phyloP scores from a whole-genome alignment of 2,329 filamentous ascomycete genomes.

The Pseudogymnoascus sp. region DNA sequence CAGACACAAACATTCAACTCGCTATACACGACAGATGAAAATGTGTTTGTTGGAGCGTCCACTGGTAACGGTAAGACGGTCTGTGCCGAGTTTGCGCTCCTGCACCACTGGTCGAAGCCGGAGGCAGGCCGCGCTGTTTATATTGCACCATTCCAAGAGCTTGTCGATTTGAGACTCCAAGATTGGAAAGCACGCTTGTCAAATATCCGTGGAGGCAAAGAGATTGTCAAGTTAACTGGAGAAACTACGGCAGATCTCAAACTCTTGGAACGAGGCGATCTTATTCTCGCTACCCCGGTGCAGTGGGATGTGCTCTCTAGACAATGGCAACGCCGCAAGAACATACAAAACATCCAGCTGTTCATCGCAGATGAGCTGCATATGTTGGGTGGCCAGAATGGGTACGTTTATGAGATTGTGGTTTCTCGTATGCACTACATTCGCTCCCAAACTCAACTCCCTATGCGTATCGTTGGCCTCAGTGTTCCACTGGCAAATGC shows the following conservation, averaged over 20 bases:
- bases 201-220: conserved; percentile 70
- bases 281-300: conserved; percentile 83
- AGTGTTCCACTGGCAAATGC: conserved; percentile 91
- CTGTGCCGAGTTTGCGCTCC: conserved; percentile 86
- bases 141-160: conserved; percentile 87
- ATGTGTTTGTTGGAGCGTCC: conserved; percentile 86
- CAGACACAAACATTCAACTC: conserved; percentile 97
- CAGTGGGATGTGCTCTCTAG: conserved; percentile 96
- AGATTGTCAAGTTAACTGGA: conserved; percentile 86
- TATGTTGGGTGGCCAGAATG: conserved; percentile 76
- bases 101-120: conserved; percentile 74
- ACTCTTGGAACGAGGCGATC: conserved; percentile 75
- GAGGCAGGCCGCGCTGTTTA: conserved; percentile 79
- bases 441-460: conserved; percentile 74
- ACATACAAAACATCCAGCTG: conserved; percentile 79
- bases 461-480: conserved; percentile 79
- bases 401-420: conserved; percentile 90
- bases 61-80: conserved; percentile 95
- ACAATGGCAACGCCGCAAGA: conserved; percentile 95
- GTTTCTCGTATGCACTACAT: conserved; percentile 99
- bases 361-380: conserved; percentile 96
- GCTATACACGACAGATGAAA: conserved; percentile 82
- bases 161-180: conserved; percentile 71
- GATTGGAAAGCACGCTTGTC: conserved; percentile 79
- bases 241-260: conserved; percentile 88